These are phyloP conservation scores for Chrysoporthe deuterocubensis DNA, from an alignment of 2,329 filamentous ascomycete species.

Conservation along the genomic window DNA sequence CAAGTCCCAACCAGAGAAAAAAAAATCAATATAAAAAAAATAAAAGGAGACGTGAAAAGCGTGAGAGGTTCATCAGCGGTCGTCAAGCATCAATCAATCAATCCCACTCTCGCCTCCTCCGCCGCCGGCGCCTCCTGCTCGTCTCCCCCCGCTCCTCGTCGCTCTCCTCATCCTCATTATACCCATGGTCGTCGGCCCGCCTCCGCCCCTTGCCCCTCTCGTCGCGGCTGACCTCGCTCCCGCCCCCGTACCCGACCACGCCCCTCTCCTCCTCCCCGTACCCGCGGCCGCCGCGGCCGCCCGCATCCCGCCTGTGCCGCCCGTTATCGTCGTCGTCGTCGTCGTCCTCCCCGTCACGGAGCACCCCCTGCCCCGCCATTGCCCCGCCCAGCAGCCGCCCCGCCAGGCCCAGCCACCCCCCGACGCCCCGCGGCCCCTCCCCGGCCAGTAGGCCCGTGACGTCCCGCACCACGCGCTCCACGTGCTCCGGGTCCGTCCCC, in stretches of 20 bases:
- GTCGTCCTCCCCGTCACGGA: slow-evolving; percentile 9
- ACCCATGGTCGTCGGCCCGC: slow-evolving; percentile 21
- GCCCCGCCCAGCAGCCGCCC: slow-evolving; percentile 35
- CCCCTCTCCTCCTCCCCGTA: background rate
- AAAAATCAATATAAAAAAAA: background rate
- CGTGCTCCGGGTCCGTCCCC: slow-evolving; percentile 47
- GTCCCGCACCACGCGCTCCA: slow-evolving; percentile 43
- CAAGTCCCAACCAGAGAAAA: background rate
- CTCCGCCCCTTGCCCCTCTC: slow-evolving; percentile 28
- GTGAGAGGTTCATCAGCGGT: slow-evolving; percentile 8
- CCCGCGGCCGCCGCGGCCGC: background rate
- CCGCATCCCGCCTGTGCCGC: slow-evolving; percentile 5
- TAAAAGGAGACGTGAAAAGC: background rate
- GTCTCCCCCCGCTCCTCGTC: slow-evolving; percentile 30
- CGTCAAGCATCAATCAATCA: background rate
- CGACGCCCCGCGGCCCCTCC: slow-evolving; percentile 23
- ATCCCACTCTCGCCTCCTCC: slow-evolving; percentile 22
- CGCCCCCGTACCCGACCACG: slow-evolving; percentile 21
- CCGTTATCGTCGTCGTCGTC: background rate
- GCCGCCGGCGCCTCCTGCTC: slow-evolving; percentile 29
- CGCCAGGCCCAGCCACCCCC: slow-evolving; percentile 37
- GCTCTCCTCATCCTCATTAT: slow-evolving; percentile 27
- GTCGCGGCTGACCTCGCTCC: slow-evolving; percentile 28
- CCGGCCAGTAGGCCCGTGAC: slow-evolving; percentile 40
- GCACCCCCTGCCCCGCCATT: slow-evolving; percentile 31